Conservation (phyloP, 2,329 filamentous ascomycete species). For the Xylaria sp. region DNA sequence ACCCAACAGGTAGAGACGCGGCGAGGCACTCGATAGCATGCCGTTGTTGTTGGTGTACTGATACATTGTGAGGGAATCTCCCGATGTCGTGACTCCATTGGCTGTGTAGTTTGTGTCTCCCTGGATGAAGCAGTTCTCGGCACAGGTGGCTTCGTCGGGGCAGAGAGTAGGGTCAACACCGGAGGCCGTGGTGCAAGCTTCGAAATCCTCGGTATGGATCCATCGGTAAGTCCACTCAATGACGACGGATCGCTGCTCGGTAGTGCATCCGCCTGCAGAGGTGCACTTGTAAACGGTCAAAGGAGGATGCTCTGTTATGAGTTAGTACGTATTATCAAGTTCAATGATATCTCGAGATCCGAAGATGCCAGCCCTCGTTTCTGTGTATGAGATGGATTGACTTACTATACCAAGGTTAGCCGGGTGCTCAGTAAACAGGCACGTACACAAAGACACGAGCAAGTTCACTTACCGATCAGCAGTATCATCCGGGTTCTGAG, state of each 20-base stretch:
- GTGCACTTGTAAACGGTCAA: conserved; percentile 49
- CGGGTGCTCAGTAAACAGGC: not conserved
- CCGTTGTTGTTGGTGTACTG: conserved; percentile 31
- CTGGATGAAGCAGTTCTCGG: conserved; percentile 47
- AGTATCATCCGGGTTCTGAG: conserved; percentile 16
- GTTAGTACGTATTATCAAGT: no score
- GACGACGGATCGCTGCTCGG: conserved; percentile 45
- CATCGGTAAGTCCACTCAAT: conserved; percentile 43
- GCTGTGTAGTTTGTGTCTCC: conserved; percentile 41
- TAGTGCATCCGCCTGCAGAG: conserved; percentile 41
- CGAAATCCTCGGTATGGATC: conserved; percentile 18
- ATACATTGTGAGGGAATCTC: conserved; percentile 25
- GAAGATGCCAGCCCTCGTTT: not conserved
- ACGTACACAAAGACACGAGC: not conserved
- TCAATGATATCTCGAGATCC: not conserved
- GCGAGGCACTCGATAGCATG: conserved; percentile 22
- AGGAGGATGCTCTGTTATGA: conserved; percentile 37
- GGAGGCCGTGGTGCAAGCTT: conserved; percentile 27
- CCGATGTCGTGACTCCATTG: conserved; percentile 26
- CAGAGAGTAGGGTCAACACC: conserved; percentile 38
- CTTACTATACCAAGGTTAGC: conserved; percentile 15
- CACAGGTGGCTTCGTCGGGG: conserved; percentile 42
- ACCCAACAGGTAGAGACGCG: conserved; percentile 48
- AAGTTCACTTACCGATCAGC: conserved; percentile 17
- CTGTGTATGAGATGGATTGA: not conserved